A percentile compares a stretch with the other conserved stretches of the same genome.
These are phyloP conservation scores for Dryadomyces quercivorus DNA, from an alignment of 2,329 filamentous ascomycete genomes.

Conservation along the genomic window DNA sequence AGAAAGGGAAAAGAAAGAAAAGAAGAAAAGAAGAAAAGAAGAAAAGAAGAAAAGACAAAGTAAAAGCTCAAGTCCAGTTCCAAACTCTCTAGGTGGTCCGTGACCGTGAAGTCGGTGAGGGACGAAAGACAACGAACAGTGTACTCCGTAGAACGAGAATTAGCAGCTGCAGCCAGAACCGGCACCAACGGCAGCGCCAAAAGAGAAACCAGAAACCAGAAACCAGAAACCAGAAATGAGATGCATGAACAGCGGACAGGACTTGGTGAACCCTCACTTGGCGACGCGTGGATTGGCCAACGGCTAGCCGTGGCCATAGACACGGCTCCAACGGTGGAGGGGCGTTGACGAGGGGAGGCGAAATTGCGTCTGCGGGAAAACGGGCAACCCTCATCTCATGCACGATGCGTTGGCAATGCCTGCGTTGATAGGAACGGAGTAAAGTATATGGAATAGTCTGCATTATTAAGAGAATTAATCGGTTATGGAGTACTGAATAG, in stretches of 20 bases:
- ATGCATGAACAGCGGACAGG: slow-evolving; percentile 2
- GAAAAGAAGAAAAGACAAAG: too few species aligned
- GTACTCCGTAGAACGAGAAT: too few species aligned
- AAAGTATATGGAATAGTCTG: too few species aligned
- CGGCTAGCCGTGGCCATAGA: not conserved
- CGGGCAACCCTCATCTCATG: slow-evolving; percentile 2
- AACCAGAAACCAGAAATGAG: not conserved
- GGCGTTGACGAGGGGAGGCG: not conserved
- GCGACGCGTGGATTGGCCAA: not conserved
- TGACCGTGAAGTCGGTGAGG: slow-evolving; percentile 1
- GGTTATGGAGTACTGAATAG: too few species aligned
- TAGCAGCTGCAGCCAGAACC: too few species aligned
- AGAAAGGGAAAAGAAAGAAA: too few species aligned
- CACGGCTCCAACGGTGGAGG: not conserved
- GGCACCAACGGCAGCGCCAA: too few species aligned
- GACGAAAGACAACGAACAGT: too few species aligned
- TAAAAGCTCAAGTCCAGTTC: too few species aligned
- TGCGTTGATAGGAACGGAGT: not conserved
- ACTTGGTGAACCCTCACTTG: not conserved
- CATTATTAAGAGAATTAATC: too few species aligned
- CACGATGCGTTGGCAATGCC: slow-evolving; percentile 14
- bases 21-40: too few species aligned
- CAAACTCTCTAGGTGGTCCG: not conserved
- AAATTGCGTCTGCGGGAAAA: slow-evolving; percentile 1
- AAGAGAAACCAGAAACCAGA: not conserved